Base-by-base conservation (phyloP, 2,329 filamentous ascomycete species). In the Diplodia sapinea region DNA sequence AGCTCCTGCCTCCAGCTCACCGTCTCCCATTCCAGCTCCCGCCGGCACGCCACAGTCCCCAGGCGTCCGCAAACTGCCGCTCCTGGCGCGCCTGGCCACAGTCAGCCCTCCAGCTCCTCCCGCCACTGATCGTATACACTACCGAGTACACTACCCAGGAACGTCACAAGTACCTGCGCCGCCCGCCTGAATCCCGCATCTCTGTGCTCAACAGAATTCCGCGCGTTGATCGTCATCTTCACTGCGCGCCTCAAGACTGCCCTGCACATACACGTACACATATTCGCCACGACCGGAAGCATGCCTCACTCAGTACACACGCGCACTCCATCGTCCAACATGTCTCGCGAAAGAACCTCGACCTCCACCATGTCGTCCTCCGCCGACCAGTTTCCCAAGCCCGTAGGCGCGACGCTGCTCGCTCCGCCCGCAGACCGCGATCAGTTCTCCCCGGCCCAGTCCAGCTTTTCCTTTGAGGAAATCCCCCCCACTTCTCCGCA, bases 281-380 rank as follows among this genome's bases (percentile, higher is more conserved):
- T 66, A 66, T 66, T 36, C 63, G 23, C 33, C 36, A 59, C n/a
- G 15, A 26, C 36, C 26, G 47, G 23, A 47, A 71, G 15, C 70
- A 79, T 79, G 77, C 76, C 77, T 47, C 77, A 79, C 73, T 77
- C 77, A 17, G 71, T 72, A 68, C 71, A 74, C 72, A 73, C 73
- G 29, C 76, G 73, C n/a, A 73, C 74, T 17, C 49, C 72, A 5
- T 40, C 36, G 12, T 68, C 68, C 73, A 71, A 72, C 62, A 78
- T 79, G 76, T 79, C 77, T 57, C 74, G 75, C 33, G 75, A 74
- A 17, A 56, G 65, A 55, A 36, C 49, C 43, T 62, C 56, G 9
- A 77, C 76, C 31, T 77, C 76, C 36, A 75, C 75, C 33, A 79
- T 77, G 59, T 76, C 73, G 40, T 71, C 72, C 61, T 74, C 76